phyloP scores from a whole-genome alignment of 2,329 filamentous ascomycete species.

The Neofusicoccum cordaticola region DNA sequence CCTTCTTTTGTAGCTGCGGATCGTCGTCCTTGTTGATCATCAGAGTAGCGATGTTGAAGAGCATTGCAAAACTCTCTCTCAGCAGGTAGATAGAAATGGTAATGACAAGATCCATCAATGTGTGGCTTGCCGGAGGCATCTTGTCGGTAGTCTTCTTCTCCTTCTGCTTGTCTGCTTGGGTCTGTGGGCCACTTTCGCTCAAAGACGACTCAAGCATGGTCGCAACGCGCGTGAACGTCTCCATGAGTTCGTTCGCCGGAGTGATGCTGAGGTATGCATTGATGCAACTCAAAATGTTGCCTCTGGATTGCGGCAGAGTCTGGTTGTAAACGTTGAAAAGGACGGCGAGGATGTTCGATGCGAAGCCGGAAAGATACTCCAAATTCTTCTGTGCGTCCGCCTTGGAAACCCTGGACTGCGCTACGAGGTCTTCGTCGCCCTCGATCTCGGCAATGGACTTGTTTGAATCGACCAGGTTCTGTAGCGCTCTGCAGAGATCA shows the following conservation, averaged over 20 bases:
- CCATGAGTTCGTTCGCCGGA: constrained; percentile 71
- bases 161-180: constrained; percentile 63
- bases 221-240: constrained; percentile 85
- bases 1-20: constrained; percentile 96
- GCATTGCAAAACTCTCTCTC: constrained; percentile 73
- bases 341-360: constrained; percentile 87
- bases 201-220: constrained; percentile 76
- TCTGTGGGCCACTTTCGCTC: constrained; percentile 57
- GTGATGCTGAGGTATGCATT: constrained; percentile 92
- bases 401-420: constrained; percentile 76
- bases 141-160: constrained; percentile 60
- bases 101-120: constrained; percentile 93
- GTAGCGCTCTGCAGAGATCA: constrained; percentile 82
- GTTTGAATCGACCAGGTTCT: constrained; percentile 87
- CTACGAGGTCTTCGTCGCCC: constrained; percentile 66
- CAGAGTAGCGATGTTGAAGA: constrained; percentile 83
- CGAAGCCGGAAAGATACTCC: constrained; percentile 72
- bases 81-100: constrained; percentile 94
- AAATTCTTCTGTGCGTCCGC: constrained; percentile 75
- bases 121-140: constrained; percentile 91
- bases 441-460: constrained; percentile 73
- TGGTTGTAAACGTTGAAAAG: constrained; percentile 99
- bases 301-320: constrained; percentile 87
- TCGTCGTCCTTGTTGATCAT: constrained; percentile 80
- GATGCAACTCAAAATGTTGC: constrained; percentile 88